Conservation (phyloP, 2,329 filamentous ascomycete species). For the Phialophora expanda region DNA sequence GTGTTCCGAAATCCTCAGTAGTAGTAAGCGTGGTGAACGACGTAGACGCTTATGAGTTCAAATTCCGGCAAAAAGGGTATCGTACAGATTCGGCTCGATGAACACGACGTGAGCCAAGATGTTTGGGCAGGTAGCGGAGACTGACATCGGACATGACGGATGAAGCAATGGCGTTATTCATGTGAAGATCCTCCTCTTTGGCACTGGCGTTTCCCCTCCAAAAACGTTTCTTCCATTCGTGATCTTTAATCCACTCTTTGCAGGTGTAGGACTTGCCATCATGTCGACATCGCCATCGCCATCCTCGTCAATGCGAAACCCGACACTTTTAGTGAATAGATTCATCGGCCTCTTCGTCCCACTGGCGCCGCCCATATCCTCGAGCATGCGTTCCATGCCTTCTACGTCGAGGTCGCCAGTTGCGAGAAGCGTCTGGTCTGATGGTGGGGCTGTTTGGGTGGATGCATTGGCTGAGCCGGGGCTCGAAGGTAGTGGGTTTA, state of each 20-base stretch:
- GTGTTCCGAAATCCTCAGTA: not conserved
- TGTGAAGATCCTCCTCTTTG: slow-evolving; percentile 32
- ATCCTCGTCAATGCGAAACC: slow-evolving; percentile 26
- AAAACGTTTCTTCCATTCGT: slow-evolving; percentile 10
- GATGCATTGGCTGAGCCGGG: slow-evolving; percentile 20
- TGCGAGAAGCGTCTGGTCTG: slow-evolving; percentile 50
- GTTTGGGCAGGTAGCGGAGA: not conserved
- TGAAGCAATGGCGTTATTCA: slow-evolving; percentile 4
- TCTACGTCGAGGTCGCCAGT: slow-evolving; percentile 54
- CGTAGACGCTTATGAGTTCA: not conserved
- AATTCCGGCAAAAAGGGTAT: not conserved
- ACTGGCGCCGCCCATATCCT: slow-evolving; percentile 45
- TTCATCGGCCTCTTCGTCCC: slow-evolving; percentile 24
- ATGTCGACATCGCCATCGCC: slow-evolving; percentile 32
- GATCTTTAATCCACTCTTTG: slow-evolving; percentile 23
- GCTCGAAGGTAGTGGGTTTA: slow-evolving; percentile 24
- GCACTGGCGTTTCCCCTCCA: slow-evolving; percentile 6
- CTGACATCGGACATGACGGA: not conserved
- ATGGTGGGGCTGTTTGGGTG: slow-evolving; percentile 12
- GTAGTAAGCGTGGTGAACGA: not conserved
- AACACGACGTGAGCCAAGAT: not conserved
- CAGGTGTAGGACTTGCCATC: slow-evolving; percentile 28
- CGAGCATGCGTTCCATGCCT: slow-evolving; percentile 55
- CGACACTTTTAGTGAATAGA: slow-evolving; percentile 28
- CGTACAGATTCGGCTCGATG: not conserved